Base-by-base conservation (phyloP, 2,329 filamentous ascomycete genomes). In the Aspergillus sp. region DNA sequence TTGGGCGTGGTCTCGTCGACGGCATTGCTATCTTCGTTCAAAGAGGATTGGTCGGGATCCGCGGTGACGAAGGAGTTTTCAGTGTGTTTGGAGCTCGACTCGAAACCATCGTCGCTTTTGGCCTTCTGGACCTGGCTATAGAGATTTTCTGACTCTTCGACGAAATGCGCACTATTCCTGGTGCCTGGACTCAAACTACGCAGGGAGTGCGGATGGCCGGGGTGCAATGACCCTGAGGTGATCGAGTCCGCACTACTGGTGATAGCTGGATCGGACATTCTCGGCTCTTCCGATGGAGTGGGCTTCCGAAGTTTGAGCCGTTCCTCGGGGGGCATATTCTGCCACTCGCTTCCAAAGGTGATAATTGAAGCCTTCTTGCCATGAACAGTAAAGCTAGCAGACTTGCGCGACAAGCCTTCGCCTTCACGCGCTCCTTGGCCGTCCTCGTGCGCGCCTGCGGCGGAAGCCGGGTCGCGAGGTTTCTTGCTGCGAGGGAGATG, bases 351-450 rank as follows among this genome's bases (percentile, higher is more conserved):
- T 8, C 93, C 92, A 73, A 99, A 96, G n/a, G 91, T 96, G 67
- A 99, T 91, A 58, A 99, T 91, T 1, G 92, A 96, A 2, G 95
- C 95, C 77, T 99, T 98, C 81, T 98, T 99, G 62, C 95, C 94
- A 71, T 99, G 95, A 3, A 99, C 88, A 3, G 95, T 96, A 75
- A 99, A 99, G 69, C 91, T 96, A 5, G 92, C 92, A 11, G 90
- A 87, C 11, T 90, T 89, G 51, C 95, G 87, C 6, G 90, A 82
- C 11, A 99, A 82, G 10, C 90, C 87, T 66, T 91, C 90, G 39
- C 72, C 90, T 80, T 78, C 84, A 69, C 61, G 59, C n/a, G 67
- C 61, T 17, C 64, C 75, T 71, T 70, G 74, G 52, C 70, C 79
- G 17, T 86, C 85, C 36, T 86, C 84, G 10, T 76, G 77, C 47